phyloP scores from a whole-genome alignment of 768 basidiomycete genomes.

The Chlorophyllum brunneum region DNA sequence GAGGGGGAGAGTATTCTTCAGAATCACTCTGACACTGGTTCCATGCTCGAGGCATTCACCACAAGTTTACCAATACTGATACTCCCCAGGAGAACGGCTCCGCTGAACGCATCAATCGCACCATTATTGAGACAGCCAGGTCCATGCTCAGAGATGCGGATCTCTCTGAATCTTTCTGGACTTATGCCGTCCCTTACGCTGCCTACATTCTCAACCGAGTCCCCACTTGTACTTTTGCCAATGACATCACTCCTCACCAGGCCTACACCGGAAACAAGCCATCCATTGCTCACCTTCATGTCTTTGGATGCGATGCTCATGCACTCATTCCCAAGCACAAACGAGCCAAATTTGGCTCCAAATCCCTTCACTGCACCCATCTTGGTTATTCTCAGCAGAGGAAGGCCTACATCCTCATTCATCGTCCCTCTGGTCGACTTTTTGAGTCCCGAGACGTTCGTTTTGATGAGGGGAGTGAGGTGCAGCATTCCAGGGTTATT shows the following conservation, averaged over 20 bases:
- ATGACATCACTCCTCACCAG: conserved; percentile 4
- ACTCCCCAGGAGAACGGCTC: conserved; percentile 26
- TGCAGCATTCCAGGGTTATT: not conserved
- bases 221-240: conserved; percentile 17
- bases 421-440: conserved; percentile 1
- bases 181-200: conserved; percentile 18
- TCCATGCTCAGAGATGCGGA: conserved; percentile 21
- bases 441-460: conserved; percentile 12
- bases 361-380: conserved; percentile 13
- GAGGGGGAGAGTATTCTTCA: conserved; percentile 12
- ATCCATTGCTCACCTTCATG: conserved; percentile 14
- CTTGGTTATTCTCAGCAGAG: conserved; percentile 16
- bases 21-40: conserved; percentile 6
- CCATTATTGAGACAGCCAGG: conserved; percentile 17
- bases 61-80: conserved; percentile 10
- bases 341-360: conserved; percentile 15
- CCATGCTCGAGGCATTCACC: conserved; percentile 1
- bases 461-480: conserved; percentile 6
- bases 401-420: conserved; percentile 17
- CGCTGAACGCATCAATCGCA: conserved; percentile 26
- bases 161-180: conserved; percentile 23
- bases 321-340: conserved; percentile 18
- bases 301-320: conserved; percentile 16
- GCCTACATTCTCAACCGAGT: conserved; percentile 19
- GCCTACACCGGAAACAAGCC: conserved; percentile 16